These are phyloP conservation scores for Elaeis guineensis DNA, from an alignment of 176 grass and related monocot genomes.

Conservation along the genomic window DNA sequence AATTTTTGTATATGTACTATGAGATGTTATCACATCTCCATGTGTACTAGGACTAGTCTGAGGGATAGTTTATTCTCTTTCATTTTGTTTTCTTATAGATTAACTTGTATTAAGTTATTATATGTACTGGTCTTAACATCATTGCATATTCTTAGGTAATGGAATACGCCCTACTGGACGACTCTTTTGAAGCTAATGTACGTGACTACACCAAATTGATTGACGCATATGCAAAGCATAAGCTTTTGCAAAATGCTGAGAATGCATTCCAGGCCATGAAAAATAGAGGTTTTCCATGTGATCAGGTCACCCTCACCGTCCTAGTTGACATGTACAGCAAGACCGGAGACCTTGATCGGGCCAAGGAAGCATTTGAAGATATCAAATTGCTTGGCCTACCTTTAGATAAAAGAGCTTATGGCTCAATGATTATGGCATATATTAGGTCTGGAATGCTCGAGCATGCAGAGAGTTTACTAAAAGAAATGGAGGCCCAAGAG, in stretches of 20 bases:
- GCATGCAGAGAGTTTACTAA: conserved; percentile 51
- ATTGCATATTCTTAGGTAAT: conserved; percentile 34
- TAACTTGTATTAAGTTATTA: too few species aligned
- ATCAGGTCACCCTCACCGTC: conserved; percentile 55
- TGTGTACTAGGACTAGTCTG: too few species aligned
- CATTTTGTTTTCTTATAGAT: too few species aligned
- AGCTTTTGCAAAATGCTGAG: conserved; percentile 61
- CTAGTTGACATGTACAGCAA: conserved; percentile 62
- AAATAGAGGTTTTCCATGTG: conserved; percentile 55
- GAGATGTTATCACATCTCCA: too few species aligned
- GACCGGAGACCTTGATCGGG: conserved; percentile 31
- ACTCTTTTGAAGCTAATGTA: conserved; percentile 67
- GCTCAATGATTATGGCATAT: conserved; percentile 91
- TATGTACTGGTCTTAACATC: not conserved
- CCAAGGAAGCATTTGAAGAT: conserved; percentile 51
- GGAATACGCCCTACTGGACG: conserved; percentile 49
- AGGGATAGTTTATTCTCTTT: too few species aligned
- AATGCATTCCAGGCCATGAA: conserved; percentile 53
- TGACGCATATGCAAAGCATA: conserved; percentile 57
- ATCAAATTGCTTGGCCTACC: conserved; percentile 53
- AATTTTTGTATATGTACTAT: too few species aligned
- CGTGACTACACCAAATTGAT: conserved; percentile 83
- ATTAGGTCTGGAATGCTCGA: conserved; percentile 62
- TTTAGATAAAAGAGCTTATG: conserved; percentile 59
- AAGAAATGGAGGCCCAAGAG: conserved; percentile 49